Percentiles rank a stretch among this genome's conserved stretches.
These are phyloP conservation scores for Microcyclospora pomicola DNA, from an alignment of 2,329 filamentous ascomycete genomes.

Conservation along the genomic window DNA sequence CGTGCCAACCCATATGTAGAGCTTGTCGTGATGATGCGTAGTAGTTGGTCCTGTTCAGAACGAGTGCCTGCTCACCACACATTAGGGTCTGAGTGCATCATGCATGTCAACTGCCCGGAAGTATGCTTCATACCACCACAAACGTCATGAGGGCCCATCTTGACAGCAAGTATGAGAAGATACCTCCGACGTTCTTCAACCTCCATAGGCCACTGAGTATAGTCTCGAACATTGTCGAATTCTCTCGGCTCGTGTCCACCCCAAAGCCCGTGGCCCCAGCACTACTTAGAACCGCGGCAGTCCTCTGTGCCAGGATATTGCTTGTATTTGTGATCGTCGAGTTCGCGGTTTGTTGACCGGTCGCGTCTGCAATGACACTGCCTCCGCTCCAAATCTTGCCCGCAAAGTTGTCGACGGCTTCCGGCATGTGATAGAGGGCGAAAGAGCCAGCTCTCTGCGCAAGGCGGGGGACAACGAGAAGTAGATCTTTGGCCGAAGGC, in stretches of 20 bases:
- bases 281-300: constrained; percentile 22
- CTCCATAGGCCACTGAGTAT: constrained; percentile 7
- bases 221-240: constrained; percentile 15
- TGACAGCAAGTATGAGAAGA: constrained; percentile 82
- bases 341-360: constrained; percentile 31
- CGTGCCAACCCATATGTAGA: constrained; percentile 59
- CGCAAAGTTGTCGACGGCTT: constrained; percentile 43
- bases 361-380: constrained; percentile 46
- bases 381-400: constrained; percentile 40
- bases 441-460: constrained; percentile 55
- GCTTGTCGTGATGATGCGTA: constrained; percentile 79
- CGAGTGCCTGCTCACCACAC: constrained; percentile 45
- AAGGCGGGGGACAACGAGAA: constrained; percentile 56
- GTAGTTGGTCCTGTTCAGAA: constrained; percentile 84
- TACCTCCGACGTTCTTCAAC: constrained; percentile 57
- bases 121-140: constrained; percentile 43
- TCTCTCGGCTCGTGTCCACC: background rate
- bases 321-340: constrained; percentile 26
- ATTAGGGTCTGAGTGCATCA: constrained; percentile 2
- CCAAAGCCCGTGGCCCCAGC: constrained; percentile 12
- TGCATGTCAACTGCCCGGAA: background rate
- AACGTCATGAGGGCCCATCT: constrained; percentile 87
- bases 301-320: constrained; percentile 29
- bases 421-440: constrained; percentile 39
- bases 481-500: constrained; percentile 54